Conservation (phyloP, 345 rosid species). For the Brassica carinata region DNA sequence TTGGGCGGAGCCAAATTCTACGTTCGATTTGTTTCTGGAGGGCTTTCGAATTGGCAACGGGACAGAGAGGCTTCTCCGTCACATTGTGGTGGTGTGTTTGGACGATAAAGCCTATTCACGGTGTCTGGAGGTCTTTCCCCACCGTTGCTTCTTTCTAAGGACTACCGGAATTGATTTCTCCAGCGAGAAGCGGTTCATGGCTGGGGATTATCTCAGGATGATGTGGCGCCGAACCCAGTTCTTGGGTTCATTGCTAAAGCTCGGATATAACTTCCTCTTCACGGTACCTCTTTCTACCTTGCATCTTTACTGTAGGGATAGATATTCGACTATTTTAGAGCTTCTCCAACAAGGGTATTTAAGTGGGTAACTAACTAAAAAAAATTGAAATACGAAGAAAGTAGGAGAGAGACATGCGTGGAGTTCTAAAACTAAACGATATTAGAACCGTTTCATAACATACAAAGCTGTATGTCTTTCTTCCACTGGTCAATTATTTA, state of each 20-base stretch:
- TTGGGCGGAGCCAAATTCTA: background rate
- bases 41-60: conserved; percentile 48
- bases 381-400: too few relatives aligned
- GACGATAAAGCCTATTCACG: conserved; percentile 52
- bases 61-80: conserved; percentile 43
- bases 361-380: too few relatives aligned
- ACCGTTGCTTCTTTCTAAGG: conserved; percentile 42
- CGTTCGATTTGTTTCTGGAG: conserved; percentile 39
- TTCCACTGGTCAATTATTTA: too few relatives aligned
- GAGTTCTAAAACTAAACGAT: too few relatives aligned
- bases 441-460: too few relatives aligned
- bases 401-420: too few relatives aligned
- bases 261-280: conserved; percentile 62
- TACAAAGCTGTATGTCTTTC: too few relatives aligned
- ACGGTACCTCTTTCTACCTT: conserved; percentile 41
- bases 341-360: too few relatives aligned
- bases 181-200: conserved; percentile 48
- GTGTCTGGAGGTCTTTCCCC: conserved; percentile 44
- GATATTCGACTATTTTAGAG: too few relatives aligned
- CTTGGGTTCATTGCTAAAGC: conserved; percentile 43
- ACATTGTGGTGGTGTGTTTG: conserved; percentile 50
- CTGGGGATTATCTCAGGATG: conserved; percentile 48
- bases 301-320: background rate
- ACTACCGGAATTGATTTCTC: conserved; percentile 41
- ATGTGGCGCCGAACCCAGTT: conserved; percentile 67